Percentiles rank a stretch among this genome's conserved stretches.
phyloP scores from a whole-genome alignment of 768 basidiomycete genomes.

The Tephrocybe sp. region DNA sequence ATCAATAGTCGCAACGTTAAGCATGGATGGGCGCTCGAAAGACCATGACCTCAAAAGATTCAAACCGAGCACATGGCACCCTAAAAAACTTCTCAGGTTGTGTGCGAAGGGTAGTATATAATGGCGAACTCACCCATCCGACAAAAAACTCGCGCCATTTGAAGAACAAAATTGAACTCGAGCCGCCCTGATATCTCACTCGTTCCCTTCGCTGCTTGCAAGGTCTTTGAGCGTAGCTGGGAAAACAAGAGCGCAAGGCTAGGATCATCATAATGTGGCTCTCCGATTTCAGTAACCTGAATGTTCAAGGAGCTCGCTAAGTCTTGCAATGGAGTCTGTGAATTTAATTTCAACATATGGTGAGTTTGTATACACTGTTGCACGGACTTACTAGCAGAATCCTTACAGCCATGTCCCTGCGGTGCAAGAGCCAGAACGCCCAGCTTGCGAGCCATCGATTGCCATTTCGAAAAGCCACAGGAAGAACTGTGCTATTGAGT shows the following conservation, averaged over 20 bases:
- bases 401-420: constrained; percentile 86
- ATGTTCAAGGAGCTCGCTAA: constrained; percentile 59
- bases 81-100: constrained; percentile 34
- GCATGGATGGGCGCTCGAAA: constrained; percentile 73
- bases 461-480: constrained; percentile 80
- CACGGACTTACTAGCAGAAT: constrained; percentile 70
- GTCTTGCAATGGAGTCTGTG: constrained; percentile 74
- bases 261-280: constrained; percentile 91
- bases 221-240: constrained; percentile 83
- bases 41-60: constrained; percentile 90
- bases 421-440: constrained; percentile 93
- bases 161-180: constrained; percentile 95
- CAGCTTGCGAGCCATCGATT: constrained; percentile 94
- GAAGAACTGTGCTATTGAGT: constrained; percentile 72
- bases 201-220: constrained; percentile 92
- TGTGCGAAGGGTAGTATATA: neutral
- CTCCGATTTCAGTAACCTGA: constrained; percentile 63
- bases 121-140: constrained; percentile 72
- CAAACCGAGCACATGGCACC: constrained; percentile 90
- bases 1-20: constrained; percentile 14
- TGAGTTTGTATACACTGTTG: neutral
- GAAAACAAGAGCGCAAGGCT: constrained; percentile 88
- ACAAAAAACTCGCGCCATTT: constrained; percentile 91
- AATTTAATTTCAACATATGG: neutral
- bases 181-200: constrained; percentile 84